Evolutionary conservation across 176 grass and related monocot genomes (phyloP), one percentile per base, ranked within the genome.

Genomic region (Urochloa ruziziensis): DNA sequence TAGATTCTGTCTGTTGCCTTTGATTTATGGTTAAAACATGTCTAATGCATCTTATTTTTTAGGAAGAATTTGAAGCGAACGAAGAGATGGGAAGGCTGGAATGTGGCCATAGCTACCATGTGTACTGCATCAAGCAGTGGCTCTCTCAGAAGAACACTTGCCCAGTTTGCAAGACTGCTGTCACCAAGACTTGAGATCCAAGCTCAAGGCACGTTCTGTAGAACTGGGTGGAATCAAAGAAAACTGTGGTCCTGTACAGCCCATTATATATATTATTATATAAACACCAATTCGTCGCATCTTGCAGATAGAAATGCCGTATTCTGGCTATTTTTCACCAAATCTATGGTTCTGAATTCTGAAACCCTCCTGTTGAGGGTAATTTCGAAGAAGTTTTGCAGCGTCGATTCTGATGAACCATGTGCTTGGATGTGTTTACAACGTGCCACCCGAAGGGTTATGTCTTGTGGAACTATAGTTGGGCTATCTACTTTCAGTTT

Each of bases 91-190:
- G 97, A 49, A 99, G 85, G 58, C 83, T 99, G 33, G 89, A 89
- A 21, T 99, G 97, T 44, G 93, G 90, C 47, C 97, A 99, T 80
- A 87, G 89, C 83, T 99, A 92, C 54, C 97, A 99, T 77, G 86
- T 94, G 33, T 91, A 91, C 60, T 99, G 97, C 86, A 99, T 99
- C 79, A 99, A 99, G 58, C 91, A 96, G 58, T 99, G 97, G 97
- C 97, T 99, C 74, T 83, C 84, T 74, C 93, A 87, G 86, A 99
- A 99, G 84, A 99, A 99, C 47, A 87, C 88, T 63, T 96, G 97
- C 83, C 97, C 97, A 71, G 85, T 99, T 82, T 99, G 97, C 90
- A 99, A 99, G 81, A 87, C 93, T 36, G 82, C 97, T 25, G 91
- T 96, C n/a, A 90, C 74, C 72, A 96, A 92, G 83, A 77, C 85